Percentiles rank a stretch among this genome's conserved stretches.
Conservation (phyloP, 306 rosid species). For the Malus orientalis region DNA sequence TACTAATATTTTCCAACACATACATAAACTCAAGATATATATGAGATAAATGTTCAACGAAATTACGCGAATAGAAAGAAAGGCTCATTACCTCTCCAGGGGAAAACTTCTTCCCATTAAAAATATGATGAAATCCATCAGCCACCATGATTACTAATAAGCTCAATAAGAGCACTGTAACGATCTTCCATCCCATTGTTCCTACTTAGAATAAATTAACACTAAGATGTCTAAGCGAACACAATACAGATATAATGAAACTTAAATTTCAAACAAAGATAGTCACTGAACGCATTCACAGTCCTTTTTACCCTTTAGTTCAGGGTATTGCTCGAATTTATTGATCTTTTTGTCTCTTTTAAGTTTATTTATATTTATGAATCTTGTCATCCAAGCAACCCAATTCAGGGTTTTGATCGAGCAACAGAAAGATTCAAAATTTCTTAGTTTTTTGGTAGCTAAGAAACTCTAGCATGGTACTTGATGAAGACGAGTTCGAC, state of each 20-base stretch:
- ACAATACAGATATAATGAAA: neutral
- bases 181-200: slow-evolving; percentile 87
- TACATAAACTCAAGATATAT: neutral
- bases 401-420: slow-evolving; percentile 2
- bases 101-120: slow-evolving; percentile 64
- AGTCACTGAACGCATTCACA: too few relatives aligned
- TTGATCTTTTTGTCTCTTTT: neutral
- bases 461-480: slow-evolving; percentile 12
- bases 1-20: too few relatives aligned
- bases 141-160: slow-evolving; percentile 39
- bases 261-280: neutral
- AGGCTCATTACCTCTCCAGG: slow-evolving; percentile 54
- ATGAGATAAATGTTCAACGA: neutral
- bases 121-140: slow-evolving; percentile 27
- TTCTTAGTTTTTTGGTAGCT: neutral
- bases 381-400: neutral
- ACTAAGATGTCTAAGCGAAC: too few relatives aligned
- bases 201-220: slow-evolving; percentile 13
- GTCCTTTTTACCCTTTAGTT: neutral
- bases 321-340: neutral
- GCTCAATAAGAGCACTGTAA: slow-evolving; percentile 59
- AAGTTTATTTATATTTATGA: neutral
- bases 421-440: neutral
- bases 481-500: slow-evolving; percentile 73
- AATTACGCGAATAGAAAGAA: neutral